These are phyloP conservation scores for Magnaporthiopsis poae DNA, from an alignment of 2,329 filamentous ascomycete species.

Conservation along the genomic window DNA sequence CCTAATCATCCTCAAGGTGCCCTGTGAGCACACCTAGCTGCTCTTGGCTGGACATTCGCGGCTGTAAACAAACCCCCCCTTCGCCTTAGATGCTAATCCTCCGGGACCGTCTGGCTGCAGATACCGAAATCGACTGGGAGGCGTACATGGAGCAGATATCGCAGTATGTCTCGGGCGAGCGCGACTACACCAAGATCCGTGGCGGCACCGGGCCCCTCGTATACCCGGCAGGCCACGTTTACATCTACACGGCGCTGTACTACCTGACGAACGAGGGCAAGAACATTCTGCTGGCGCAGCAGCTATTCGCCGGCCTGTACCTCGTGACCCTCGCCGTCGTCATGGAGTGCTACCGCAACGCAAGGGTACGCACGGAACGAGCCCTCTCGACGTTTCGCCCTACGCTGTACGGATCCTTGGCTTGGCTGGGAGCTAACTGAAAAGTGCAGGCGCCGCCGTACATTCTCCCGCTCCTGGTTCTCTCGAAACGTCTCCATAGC, in stretches of 20 bases:
- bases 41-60: slow-evolving; percentile 2
- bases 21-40: slow-evolving; percentile 48
- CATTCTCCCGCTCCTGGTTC: slow-evolving; percentile 70
- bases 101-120: slow-evolving; percentile 26
- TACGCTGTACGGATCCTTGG: background rate
- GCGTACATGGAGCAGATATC: slow-evolving; percentile 92
- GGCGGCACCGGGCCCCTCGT: slow-evolving; percentile 88
- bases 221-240: slow-evolving; percentile 89
- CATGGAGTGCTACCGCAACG: slow-evolving; percentile 69
- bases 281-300: slow-evolving; percentile 72
- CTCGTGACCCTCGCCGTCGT: slow-evolving; percentile 65
- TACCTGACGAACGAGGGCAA: slow-evolving; percentile 64
- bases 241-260: slow-evolving; percentile 76
- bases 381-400: background rate
- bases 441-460: slow-evolving; percentile 64
- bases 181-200: slow-evolving; percentile 75
- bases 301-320: slow-evolving; percentile 73
- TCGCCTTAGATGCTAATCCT: background rate
- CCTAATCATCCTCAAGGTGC: slow-evolving; percentile 68
- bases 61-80: background rate
- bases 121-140: slow-evolving; percentile 96
- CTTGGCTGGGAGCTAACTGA: slow-evolving; percentile 1
- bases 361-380: slow-evolving; percentile 41
- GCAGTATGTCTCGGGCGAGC: slow-evolving; percentile 72
- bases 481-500: slow-evolving; percentile 88